Evolutionary conservation across 2,329 filamentous ascomycete genomes (phyloP).

Genomic region (Beauveria brongniartii): DNA sequence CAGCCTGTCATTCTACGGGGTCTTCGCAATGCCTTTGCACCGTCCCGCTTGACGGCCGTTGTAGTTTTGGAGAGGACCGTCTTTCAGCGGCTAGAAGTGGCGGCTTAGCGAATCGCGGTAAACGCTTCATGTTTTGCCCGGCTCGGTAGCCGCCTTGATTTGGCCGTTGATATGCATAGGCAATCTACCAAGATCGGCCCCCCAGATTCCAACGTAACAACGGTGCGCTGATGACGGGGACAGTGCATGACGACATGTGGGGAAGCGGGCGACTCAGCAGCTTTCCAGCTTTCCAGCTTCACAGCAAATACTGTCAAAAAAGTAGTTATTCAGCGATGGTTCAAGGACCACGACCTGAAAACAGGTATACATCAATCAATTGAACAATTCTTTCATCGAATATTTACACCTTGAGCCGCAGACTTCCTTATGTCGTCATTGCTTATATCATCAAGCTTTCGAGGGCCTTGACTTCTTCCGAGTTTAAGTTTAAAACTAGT

Average conservation of each 20-base stretch:
- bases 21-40: background rate
- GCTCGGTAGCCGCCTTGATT: no score
- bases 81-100: background rate
- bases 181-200: no score
- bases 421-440: background rate
- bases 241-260: no score
- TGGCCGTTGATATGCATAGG: no score
- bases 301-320: background rate
- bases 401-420: background rate
- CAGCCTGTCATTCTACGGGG: background rate
- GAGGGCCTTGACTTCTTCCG: background rate
- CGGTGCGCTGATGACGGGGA: no score
- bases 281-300: background rate
- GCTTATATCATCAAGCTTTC: background rate
- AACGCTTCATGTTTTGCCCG: background rate
- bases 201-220: no score
- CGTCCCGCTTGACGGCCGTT: background rate
- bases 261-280: no score
- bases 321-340: rapidly evolving
- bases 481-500: background rate
- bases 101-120: background rate
- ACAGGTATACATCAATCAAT: no score
- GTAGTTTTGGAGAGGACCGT: background rate
- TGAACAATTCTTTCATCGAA: background rate
- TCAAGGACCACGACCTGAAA: background rate